phyloP scores from a whole-genome alignment of 192 early-diverging fungal genomes.

The Funneliformis geosporum region DNA sequence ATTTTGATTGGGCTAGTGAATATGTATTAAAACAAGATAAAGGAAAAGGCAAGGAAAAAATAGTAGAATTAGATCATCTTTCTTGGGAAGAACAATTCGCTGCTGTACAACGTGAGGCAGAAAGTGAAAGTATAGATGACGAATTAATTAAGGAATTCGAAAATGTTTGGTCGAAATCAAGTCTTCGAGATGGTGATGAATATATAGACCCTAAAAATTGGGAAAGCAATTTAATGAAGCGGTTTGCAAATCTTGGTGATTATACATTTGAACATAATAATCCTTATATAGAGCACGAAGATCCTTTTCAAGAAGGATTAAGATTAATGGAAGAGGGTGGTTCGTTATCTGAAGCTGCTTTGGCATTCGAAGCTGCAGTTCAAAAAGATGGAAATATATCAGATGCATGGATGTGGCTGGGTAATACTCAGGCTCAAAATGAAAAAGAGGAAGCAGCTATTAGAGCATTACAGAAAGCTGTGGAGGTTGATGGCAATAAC shows the following conservation, averaged over 20 bases:
- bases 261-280: constrained; percentile 86
- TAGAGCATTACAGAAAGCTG: constrained; percentile 82
- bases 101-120: constrained; percentile 47
- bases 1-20: constrained; percentile 77
- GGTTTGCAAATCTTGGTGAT: constrained; percentile 45
- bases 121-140: constrained; percentile 46
- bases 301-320: constrained; percentile 64
- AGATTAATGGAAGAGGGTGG: constrained; percentile 54
- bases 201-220: constrained; percentile 39
- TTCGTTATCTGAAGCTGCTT: constrained; percentile 80
- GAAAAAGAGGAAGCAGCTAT: constrained; percentile 97
- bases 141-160: constrained; percentile 51
- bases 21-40: constrained; percentile 66
- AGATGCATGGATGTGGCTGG: constrained; percentile 85
- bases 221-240: constrained; percentile 44
- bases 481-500: constrained; percentile 74
- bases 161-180: constrained; percentile 52
- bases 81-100: constrained; percentile 65
- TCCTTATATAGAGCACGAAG: constrained; percentile 62
- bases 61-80: constrained; percentile 44
- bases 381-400: constrained; percentile 78
- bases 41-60: constrained; percentile 48
- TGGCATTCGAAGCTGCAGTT: constrained; percentile 91
- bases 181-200: constrained; percentile 35
- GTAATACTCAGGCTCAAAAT: constrained; percentile 94